Percentiles rank a stretch among this genome's conserved stretches.
Evolutionary conservation across 2,329 filamentous ascomycete genomes (phyloP).

Genomic region (Cladosporium oxysporum): DNA sequence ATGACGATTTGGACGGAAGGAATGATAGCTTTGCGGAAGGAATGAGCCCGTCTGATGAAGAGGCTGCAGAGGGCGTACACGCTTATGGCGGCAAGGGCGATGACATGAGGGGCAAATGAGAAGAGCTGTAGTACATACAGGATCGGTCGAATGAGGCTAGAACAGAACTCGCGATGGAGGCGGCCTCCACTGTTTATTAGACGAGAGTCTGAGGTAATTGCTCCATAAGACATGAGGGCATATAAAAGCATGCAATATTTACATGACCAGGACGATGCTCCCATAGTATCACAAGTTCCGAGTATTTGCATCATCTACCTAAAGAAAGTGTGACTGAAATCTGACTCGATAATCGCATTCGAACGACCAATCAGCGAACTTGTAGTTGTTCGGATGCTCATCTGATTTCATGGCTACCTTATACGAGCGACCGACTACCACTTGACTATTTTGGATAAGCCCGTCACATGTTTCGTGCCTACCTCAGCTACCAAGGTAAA

Average conservation of each 20-base stretch:
- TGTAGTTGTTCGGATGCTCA: background rate
- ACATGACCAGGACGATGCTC: background rate
- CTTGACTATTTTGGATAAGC: background rate
- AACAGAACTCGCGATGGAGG: slow-evolving; percentile 2
- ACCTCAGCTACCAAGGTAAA: background rate
- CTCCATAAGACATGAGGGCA: background rate
- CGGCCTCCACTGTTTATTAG: background rate
- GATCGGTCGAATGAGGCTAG: background rate
- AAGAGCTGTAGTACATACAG: background rate
- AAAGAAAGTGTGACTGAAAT: background rate
- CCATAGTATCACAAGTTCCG: background rate
- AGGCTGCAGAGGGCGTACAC: slow-evolving; percentile 11
- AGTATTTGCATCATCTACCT: background rate
- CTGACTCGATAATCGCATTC: background rate
- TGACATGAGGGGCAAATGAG: background rate
- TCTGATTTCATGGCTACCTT: background rate
- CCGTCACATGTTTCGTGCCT: background rate
- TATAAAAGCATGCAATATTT: background rate
- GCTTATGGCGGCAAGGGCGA: slow-evolving; percentile 5
- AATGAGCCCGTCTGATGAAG: background rate
- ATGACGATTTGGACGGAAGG: slow-evolving; percentile 48
- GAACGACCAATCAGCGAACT: background rate
- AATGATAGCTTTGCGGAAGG: slow-evolving; percentile 10
- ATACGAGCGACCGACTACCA: background rate
- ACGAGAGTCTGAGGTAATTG: background rate